Percentiles rank a stretch among this genome's conserved stretches.
Conservation (phyloP, 345 rosid species). For the Stellera chamaejasme region DNA sequence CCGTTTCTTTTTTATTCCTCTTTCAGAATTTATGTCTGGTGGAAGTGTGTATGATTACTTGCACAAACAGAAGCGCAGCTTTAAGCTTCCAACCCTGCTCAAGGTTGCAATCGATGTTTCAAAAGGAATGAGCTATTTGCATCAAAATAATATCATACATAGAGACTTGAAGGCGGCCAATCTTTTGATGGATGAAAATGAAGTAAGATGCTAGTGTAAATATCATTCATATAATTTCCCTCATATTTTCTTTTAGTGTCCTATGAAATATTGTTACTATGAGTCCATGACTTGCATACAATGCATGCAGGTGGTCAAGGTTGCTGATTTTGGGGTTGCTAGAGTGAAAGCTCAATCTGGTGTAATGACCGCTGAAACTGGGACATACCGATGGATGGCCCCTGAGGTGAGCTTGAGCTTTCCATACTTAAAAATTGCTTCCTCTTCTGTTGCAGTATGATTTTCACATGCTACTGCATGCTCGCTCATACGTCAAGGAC, state of each 20-base stretch:
- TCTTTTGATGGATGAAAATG: constrained; percentile 97
- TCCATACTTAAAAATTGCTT: background rate
- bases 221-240: background rate
- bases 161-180: constrained; percentile 97
- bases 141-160: constrained; percentile 91
- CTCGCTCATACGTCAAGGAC: too few relatives aligned
- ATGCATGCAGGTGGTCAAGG: constrained; percentile 73
- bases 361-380: constrained; percentile 99
- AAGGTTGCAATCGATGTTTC: constrained; percentile 90
- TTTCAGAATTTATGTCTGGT: constrained; percentile 83
- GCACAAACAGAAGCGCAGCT: constrained; percentile 85
- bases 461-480: too few relatives aligned
- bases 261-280: background rate
- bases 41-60: constrained; percentile 99
- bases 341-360: constrained; percentile 88
- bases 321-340: constrained; percentile 98
- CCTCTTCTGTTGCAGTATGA: background rate
- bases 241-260: background rate
- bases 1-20: constrained; percentile 6
- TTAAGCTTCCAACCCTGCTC: constrained; percentile 80
- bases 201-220: constrained; percentile 36
- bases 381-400: constrained; percentile 99
- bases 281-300: background rate
- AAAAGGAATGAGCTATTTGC: constrained; percentile 98
- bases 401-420: constrained; percentile 67